phyloP scores from a whole-genome alignment of 768 basidiomycete genomes.

The Pholiota conissans region DNA sequence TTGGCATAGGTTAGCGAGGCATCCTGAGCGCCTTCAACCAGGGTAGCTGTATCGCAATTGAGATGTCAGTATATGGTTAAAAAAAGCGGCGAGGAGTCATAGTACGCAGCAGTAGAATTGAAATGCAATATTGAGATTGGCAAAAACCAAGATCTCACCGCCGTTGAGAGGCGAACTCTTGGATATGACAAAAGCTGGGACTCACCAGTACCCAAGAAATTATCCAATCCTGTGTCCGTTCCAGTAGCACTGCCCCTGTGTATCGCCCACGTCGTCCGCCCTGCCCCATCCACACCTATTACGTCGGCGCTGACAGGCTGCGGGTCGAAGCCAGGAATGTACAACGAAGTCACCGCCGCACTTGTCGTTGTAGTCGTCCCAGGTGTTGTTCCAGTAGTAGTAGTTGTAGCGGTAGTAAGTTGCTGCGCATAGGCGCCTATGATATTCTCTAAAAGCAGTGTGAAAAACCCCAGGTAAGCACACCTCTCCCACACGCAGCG shows the following conservation, averaged over 20 bases:
- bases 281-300: constrained; percentile 40
- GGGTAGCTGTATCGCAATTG: constrained; percentile 31
- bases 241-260: constrained; percentile 29
- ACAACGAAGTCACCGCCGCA: constrained; percentile 33
- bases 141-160: too few relatives aligned
- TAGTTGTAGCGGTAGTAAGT: too few relatives aligned
- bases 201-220: constrained; percentile 41
- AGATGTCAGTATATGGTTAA: too few relatives aligned
- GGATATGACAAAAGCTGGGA: background rate
- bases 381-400: background rate
- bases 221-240: constrained; percentile 31
- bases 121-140: too few relatives aligned
- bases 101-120: too few relatives aligned
- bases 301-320: constrained; percentile 42
- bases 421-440: background rate
- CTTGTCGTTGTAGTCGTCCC: background rate
- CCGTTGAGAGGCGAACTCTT: background rate
- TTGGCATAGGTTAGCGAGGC: constrained; percentile 38
- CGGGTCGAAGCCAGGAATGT: constrained; percentile 45
- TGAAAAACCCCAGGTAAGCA: background rate
- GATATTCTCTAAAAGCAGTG: background rate
- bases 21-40: constrained; percentile 42
- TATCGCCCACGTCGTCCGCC: constrained; percentile 42
- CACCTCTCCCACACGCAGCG: too few relatives aligned
- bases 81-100: too few relatives aligned